Percentiles rank a stretch among this genome's conserved stretches.
Conservation (phyloP, 164 flowering plant genomes). For the Echeveria elegans region DNA sequence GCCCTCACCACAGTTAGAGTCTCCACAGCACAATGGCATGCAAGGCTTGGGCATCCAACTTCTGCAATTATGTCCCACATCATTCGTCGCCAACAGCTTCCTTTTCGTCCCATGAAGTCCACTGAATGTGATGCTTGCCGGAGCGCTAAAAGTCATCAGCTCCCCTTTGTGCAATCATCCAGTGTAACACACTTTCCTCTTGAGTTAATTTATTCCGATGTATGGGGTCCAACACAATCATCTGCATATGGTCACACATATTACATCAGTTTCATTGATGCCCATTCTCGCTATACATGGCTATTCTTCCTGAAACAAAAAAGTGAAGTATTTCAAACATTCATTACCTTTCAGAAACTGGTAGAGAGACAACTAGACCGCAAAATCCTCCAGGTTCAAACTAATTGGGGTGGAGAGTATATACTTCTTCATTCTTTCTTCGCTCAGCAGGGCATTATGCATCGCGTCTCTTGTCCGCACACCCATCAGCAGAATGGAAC, state of each 20-base stretch:
- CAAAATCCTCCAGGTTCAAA: neutral
- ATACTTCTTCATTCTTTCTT: neutral
- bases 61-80: neutral
- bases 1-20: neutral
- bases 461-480: neutral
- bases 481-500: neutral
- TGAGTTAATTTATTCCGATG: neutral
- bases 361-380: neutral
- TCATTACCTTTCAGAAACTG: neutral
- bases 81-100: neutral
- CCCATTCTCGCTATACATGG: neutral
- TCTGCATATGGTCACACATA: neutral
- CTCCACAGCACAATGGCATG: neutral
- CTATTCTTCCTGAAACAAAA: neutral
- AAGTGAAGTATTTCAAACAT: neutral
- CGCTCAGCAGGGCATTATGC: neutral
- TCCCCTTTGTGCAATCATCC: neutral
- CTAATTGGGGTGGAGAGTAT: neutral
- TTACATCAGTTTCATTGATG: neutral
- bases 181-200: neutral
- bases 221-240: neutral
- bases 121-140: neutral
- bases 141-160: neutral
- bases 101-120: neutral
- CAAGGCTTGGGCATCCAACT: neutral